phyloP scores from a whole-genome alignment of 1,284 basidiomycete species.

The Vanrija humicola region DNA sequence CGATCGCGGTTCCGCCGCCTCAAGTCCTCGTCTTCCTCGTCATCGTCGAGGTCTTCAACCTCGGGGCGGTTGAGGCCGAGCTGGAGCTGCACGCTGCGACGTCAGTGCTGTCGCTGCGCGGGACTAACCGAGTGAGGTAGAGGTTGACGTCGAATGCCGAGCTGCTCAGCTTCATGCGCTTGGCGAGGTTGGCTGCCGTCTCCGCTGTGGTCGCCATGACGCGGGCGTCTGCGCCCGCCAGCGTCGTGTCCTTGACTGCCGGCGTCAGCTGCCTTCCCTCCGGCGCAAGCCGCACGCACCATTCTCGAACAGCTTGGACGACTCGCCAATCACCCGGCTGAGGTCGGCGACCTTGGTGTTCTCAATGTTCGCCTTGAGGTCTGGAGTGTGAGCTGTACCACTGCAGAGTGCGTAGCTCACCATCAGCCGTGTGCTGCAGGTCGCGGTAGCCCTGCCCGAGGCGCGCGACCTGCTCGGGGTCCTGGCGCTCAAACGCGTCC shows the following conservation, averaged over 20 bases:
- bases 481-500: constrained; percentile 28
- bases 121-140: constrained; percentile 42
- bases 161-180: constrained; percentile 44
- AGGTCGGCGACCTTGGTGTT: constrained; percentile 26
- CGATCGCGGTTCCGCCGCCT: not conserved
- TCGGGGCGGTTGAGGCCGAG: constrained; percentile 3
- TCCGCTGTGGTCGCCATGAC: constrained; percentile 31
- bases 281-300: constrained; percentile 13
- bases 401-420: constrained; percentile 14
- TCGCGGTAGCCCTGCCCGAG: constrained; percentile 22
- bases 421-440: constrained; percentile 31
- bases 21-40: constrained; percentile 23
- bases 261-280: not conserved
- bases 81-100: not conserved
- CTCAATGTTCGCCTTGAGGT: constrained; percentile 30
- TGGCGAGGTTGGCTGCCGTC: constrained; percentile 31
- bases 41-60: constrained; percentile 29
- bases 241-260: constrained; percentile 31
- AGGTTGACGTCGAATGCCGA: constrained; percentile 51
- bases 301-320: constrained; percentile 24
- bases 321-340: constrained; percentile 11
- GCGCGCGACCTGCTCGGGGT: constrained; percentile 23
- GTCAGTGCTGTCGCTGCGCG: not conserved
- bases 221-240: constrained; percentile 36
- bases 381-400: constrained; percentile 13